Evolutionary conservation across 2,329 filamentous ascomycete genomes (phyloP), one percentile per base, ranked within the genome.

Genomic region (Ophiostoma himal-ulmi): DNA sequence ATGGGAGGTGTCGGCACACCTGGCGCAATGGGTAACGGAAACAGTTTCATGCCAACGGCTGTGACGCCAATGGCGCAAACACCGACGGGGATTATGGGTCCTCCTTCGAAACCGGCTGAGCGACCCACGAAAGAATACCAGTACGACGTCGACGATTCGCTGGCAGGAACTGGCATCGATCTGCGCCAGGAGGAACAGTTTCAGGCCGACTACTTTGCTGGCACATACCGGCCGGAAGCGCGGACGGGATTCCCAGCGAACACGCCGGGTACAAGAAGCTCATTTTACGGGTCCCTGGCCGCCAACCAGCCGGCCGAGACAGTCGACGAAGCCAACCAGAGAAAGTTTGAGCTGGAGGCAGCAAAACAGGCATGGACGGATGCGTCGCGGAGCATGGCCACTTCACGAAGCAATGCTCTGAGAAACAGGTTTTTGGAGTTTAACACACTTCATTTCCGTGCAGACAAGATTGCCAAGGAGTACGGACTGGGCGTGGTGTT

Each of bases 121-220:
- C 83, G 84, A 74, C 85, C 88, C 62, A 84, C 85, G 14, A 92
- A 88, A 74, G 84, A 85, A 70, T 83, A 84, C 70, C 82, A 86
- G 71, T 88, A 94, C 75, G 92, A 96, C 76, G 85, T 94, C 65
- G 92, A 90, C 74, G 94, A 97, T 80, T 91, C 93, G 68, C 80
- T 97, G 70, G 89, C 90, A 22, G 92, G 91, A 22, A 94, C 93
- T 20, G 93, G 93, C 68, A 93, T 97, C 73, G 92, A 97, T 81
- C 80, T 97, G 66, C 89, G 90, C 71, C 93, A 93, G 74, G 94
- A 97, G 78, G 92, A 96, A 76, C 91, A 93, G 75, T 91, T 88
- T 74, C 84, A 95, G 78, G 89, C 92, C 64, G 88, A 88, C 71
- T 83, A 88, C 70, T 90, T 88, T 76, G 85, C 86, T 64, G 79